Evolutionary conservation across 495 filamentous ascomycete genomes (phyloP).

Genomic region (Lophium mytilinum): DNA sequence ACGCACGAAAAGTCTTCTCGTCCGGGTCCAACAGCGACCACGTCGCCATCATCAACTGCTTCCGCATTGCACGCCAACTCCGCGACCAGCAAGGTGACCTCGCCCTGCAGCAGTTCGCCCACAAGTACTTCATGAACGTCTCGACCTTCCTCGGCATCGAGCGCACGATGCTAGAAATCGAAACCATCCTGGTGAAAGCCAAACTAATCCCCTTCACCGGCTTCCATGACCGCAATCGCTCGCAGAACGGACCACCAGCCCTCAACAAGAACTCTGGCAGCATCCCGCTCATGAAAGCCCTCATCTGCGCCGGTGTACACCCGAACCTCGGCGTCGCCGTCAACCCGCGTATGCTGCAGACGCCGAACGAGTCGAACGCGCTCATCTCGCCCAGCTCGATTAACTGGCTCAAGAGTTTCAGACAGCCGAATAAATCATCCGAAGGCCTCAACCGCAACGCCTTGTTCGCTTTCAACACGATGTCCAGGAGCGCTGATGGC

Average conservation of each 20-base stretch:
- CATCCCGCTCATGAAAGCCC: not conserved
- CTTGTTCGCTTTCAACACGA: too few relatives aligned
- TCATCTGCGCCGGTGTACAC: not conserved
- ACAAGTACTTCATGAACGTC: not conserved
- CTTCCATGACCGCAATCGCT: not conserved
- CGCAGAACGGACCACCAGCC: not conserved
- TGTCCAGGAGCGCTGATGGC: too few relatives aligned
- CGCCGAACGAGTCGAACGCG: too few relatives aligned
- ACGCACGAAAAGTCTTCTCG: constrained; percentile 35
- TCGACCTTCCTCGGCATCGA: not conserved
- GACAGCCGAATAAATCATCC: too few relatives aligned
- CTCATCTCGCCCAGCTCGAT: too few relatives aligned
- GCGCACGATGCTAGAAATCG: not conserved
- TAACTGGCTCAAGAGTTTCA: too few relatives aligned
- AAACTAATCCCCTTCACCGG: not conserved
- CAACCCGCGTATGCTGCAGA: too few relatives aligned
- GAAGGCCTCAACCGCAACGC: too few relatives aligned
- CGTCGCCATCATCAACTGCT: constrained; percentile 45
- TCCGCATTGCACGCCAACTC: not conserved
- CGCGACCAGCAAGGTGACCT: not conserved
- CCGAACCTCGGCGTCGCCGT: not conserved
- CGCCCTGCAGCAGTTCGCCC: not conserved
- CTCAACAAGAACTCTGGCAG: constrained; percentile 1
- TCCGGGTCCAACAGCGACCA: constrained; percentile 43
- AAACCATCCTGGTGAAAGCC: not conserved